Evolutionary conservation across 192 early-diverging fungal species (phyloP), one percentile per base, ranked within the genome.

Genomic region (Coemansia biformis): DNA sequence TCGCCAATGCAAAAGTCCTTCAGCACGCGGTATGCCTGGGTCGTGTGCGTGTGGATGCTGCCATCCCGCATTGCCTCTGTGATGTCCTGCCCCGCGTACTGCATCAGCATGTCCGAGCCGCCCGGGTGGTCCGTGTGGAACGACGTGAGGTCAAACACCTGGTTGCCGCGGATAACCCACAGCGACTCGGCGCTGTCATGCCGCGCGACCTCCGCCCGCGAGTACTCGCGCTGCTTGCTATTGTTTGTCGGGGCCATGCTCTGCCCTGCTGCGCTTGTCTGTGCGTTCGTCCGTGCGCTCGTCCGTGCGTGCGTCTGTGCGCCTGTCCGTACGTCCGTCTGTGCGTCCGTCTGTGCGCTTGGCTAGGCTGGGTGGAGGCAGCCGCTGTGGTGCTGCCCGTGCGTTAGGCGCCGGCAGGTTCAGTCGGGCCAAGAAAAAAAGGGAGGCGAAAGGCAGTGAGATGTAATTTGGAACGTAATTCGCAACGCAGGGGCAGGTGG

Each of bases 61-160:
- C 76, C 54, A 72, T 95, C 91, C 33, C 80, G 73, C 88, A 95
- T 86, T 23, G 83, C 80, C 22, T 63, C 64, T 0, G 85, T 82
- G n/a, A 91, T 81, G 67, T 95, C 89, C 36, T 82, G 71, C 24
- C 95, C 95, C 33, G 80, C 92, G 66, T 89, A 86, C 60, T 93
- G 84, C 59, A 90, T 68, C 24, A 98, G 78, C 28, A 86, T 68
- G 24, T 98, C 93, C 22, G 84, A 85, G 14, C 95, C 95, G 31
- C 95, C 95, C 0, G 95, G 95, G 58, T 98, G 92, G 64, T 94
- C 92, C 8, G 70, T 64, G 49, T 86, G 80, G 69, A 98, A 98
- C 43, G 82, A 54, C 14, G 93, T 88, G 39, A 93, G 59, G 78
- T 93, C 89, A 63, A 89, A 96, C 31, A 93, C 88, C 35, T 87